These are phyloP conservation scores for Lasiosphaeria miniovina DNA, from an alignment of 495 filamentous ascomycete genomes.

Conservation along the genomic window DNA sequence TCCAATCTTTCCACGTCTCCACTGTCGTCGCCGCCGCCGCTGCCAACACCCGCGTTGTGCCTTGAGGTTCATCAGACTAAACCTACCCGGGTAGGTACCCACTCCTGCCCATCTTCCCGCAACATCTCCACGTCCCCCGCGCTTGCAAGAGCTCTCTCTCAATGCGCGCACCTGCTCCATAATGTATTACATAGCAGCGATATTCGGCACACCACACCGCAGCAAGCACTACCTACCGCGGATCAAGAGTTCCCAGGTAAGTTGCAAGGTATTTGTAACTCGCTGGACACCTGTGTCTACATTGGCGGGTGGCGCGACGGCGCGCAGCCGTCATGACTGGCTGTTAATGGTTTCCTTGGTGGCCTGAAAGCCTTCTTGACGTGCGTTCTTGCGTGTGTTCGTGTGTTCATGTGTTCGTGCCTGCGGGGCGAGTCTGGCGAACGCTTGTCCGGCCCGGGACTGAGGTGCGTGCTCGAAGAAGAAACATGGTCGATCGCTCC, in stretches of 20 bases:
- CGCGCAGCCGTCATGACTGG: no score
- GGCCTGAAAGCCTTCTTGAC: no score
- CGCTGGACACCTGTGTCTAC: no score
- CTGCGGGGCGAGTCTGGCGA: conserved; percentile 11
- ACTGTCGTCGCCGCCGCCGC: no score
- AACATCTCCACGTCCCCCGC: conserved; percentile 32
- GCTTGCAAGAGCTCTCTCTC: conserved; percentile 19
- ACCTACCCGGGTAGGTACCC: conserved; percentile 6
- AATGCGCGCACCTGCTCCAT: conserved; percentile 19
- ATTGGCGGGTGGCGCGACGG: no score
- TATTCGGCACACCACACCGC: conserved; percentile 13
- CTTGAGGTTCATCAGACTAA: not conserved
- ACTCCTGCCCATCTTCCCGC: conserved; percentile 14
- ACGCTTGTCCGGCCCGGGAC: conserved; percentile 12
- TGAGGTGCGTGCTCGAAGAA: no score
- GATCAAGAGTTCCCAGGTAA: no score
- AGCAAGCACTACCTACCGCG: not conserved
- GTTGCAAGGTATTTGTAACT: not conserved
- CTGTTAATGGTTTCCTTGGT: no score
- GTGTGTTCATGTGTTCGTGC: not conserved
- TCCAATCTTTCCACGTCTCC: no score
- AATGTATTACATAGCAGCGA: conserved; percentile 16
- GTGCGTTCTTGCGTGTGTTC: no score
- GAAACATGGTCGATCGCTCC: no score
- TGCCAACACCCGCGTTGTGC: no score